Conservation (phyloP, 495 filamentous ascomycete species). For the Xylaria scruposa region DNA sequence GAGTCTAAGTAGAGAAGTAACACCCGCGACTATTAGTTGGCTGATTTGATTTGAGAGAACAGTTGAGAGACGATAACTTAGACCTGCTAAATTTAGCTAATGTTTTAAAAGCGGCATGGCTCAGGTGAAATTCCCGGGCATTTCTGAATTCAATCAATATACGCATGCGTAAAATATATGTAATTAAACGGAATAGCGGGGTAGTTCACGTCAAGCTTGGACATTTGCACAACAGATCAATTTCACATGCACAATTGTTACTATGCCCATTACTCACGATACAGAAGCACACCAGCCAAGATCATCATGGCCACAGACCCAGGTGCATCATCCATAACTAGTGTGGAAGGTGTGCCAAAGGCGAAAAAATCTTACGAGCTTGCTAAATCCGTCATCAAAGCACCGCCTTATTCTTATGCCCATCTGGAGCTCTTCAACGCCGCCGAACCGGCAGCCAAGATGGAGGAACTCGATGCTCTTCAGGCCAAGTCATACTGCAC, state of each 20-base stretch:
- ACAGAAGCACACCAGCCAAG: constrained; percentile 4
- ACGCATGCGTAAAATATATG: no score
- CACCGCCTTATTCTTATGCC: constrained; percentile 49
- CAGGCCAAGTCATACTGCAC: constrained; percentile 77
- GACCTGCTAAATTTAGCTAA: no score
- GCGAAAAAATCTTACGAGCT: constrained; percentile 43
- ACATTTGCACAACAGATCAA: not conserved
- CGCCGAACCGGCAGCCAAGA: constrained; percentile 19
- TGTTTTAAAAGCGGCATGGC: no score
- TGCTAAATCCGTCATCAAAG: constrained; percentile 44
- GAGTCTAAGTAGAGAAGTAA: no score
- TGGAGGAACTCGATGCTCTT: constrained; percentile 67
- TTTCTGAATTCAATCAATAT: no score
- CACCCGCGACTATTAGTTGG: no score
- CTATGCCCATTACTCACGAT: not conserved
- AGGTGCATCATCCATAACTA: constrained; percentile 26
- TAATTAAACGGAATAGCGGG: constrained; percentile 18
- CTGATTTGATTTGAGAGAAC: no score
- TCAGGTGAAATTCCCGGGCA: no score
- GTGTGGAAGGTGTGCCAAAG: constrained; percentile 19
- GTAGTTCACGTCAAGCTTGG: not conserved
- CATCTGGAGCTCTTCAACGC: constrained; percentile 44
- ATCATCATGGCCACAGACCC: constrained; percentile 31
- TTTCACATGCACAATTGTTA: constrained; percentile 15
- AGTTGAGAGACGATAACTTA: no score